Evolutionary conservation across 148 eudicot genomes (phyloP), one percentile per base, ranked within the genome.

Genomic region (Chenopodium suecicum): DNA sequence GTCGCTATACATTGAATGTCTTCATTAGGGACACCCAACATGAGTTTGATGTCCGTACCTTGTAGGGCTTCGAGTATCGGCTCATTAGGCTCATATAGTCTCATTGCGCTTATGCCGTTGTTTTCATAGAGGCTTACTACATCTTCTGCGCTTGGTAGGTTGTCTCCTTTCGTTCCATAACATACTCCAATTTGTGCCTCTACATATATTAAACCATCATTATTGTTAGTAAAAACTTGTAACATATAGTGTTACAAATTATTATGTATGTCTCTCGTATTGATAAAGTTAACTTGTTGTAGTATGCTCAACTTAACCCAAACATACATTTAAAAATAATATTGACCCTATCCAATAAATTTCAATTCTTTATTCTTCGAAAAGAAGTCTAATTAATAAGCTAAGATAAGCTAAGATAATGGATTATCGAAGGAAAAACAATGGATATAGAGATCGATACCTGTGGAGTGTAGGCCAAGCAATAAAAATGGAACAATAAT

Each of bases 171-270:
- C 20, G 48, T 22, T 44, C 80, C 80, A 46, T 77, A 64, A 20
- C 71, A 44, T 63, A 77, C 80, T n/a, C 80, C 80, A 16, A 78
- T 17, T 64, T 63, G 56, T n/a, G 80, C 80, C 22, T 78, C 80
- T 72, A 46, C 50, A 31, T 31, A 76, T 7, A 58, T 17, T 58
- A 58, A 19, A 4, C 3, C n/a, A 58, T 58, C 64, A 16, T 31
- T 31, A 31, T 1, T 31, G 32, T 58, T 7, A 58, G 70, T 62
- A 7, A 2, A 58, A 19, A 16, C 68, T 22, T 31, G 32, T 4
- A 13, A 9, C 20, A 23, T 46, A 73, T 17, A 22, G 9, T n/a
- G 1, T 52, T 10, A 46, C 0, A 46, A 46, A 46, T 6, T 9
- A 52, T 52, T 52, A 9, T 12, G 58, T 52, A 52, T 13, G 16